Evolutionary conservation across 768 basidiomycete genomes (phyloP).

Genomic region (Pholiota conissans): DNA sequence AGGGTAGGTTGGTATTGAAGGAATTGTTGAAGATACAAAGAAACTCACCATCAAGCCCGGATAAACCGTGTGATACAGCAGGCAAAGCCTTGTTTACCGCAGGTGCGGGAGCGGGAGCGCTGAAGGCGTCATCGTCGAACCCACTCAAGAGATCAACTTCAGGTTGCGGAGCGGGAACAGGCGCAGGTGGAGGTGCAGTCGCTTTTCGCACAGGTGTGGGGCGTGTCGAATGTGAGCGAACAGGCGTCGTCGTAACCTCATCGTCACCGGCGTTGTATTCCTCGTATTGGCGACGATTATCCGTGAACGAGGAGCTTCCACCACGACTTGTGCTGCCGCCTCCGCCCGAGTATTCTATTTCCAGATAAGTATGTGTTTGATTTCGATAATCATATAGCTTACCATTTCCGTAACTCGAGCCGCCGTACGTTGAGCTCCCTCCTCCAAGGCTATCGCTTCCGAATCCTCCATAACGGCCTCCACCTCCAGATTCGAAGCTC

Average conservation of each 20-base stretch:
- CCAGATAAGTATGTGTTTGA: background rate
- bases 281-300: slow-evolving; percentile 66
- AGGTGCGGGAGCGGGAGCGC: slow-evolving; percentile 30
- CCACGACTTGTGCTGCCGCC: slow-evolving; percentile 40
- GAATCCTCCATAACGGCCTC: slow-evolving; percentile 44
- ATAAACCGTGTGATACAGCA: slow-evolving; percentile 33
- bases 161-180: slow-evolving; percentile 42
- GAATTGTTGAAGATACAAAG: background rate
- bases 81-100: slow-evolving; percentile 57
- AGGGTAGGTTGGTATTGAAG: too few species aligned
- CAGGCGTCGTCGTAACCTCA: slow-evolving; percentile 44
- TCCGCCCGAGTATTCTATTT: slow-evolving; percentile 21
- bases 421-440: slow-evolving; percentile 21
- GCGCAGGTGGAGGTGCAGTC: slow-evolving; percentile 33
- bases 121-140: slow-evolving; percentile 69
- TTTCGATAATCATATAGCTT: background rate
- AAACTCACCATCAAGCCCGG: slow-evolving; percentile 45
- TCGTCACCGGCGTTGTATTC: slow-evolving; percentile 98
- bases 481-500: slow-evolving; percentile 41
- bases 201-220: slow-evolving; percentile 36
- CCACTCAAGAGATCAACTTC: slow-evolving; percentile 76
- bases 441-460: slow-evolving; percentile 41
- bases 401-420: slow-evolving; percentile 30
- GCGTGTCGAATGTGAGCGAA: slow-evolving; percentile 35
- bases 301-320: slow-evolving; percentile 55